These are phyloP conservation scores for Boletus eberwhitei DNA, from an alignment of 768 basidiomycete species.

Conservation along the genomic window DNA sequence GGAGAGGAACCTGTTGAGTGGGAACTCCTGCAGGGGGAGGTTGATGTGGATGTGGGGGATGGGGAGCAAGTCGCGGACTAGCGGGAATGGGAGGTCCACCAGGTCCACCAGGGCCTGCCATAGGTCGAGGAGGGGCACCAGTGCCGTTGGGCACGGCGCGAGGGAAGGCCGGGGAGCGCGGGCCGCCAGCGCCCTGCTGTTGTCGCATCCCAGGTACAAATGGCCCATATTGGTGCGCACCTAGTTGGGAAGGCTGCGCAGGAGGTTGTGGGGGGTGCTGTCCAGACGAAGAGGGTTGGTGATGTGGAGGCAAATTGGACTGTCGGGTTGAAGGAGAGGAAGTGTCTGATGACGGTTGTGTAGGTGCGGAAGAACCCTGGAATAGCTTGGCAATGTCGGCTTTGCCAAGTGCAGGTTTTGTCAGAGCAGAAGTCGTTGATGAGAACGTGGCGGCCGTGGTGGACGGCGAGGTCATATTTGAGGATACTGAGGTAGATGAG, in stretches of 20 bases:
- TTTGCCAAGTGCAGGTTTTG: constrained; percentile 31
- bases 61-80: constrained; percentile 66
- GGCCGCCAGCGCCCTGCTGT: constrained; percentile 46
- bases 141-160: constrained; percentile 62
- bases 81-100: constrained; percentile 49
- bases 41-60: constrained; percentile 43
- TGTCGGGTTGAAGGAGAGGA: constrained; percentile 58
- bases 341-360: constrained; percentile 51
- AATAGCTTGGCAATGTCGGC: constrained; percentile 43
- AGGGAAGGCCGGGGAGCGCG: constrained; percentile 65
- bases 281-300: constrained; percentile 36
- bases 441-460: constrained; percentile 31
- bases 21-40: constrained; percentile 55
- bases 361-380: constrained; percentile 36
- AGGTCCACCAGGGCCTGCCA: constrained; percentile 48
- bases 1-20: constrained; percentile 40
- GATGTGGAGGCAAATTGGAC: constrained; percentile 49
- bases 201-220: constrained; percentile 52
- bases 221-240: constrained; percentile 42
- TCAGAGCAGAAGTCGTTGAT: constrained; percentile 34
- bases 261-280: constrained; percentile 38
- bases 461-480: constrained; percentile 31
- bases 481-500: constrained; percentile 23
- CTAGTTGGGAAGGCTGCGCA: constrained; percentile 39
- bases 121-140: constrained; percentile 46